phyloP scores from a whole-genome alignment of 768 basidiomycete species.

The Pleurotus tuber-regium region DNA sequence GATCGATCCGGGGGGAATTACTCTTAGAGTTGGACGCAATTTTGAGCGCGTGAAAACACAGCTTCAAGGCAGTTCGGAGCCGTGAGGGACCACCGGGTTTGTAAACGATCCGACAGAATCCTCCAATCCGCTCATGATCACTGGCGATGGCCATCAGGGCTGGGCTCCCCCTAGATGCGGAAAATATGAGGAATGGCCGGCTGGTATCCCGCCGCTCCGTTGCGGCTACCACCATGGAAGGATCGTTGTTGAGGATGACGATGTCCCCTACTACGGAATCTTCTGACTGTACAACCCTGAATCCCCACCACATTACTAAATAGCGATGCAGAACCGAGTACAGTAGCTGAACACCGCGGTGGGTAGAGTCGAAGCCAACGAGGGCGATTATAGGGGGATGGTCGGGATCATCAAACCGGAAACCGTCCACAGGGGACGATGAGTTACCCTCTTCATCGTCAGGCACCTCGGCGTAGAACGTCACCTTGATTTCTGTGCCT shows the following conservation, averaged over 20 bases:
- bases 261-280: conserved; percentile 60
- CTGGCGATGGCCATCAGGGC: conserved; percentile 58
- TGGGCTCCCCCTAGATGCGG: conserved; percentile 66
- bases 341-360: conserved; percentile 69
- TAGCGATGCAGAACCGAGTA: conserved; percentile 61
- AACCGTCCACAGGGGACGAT: conserved; percentile 38
- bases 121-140: conserved; percentile 78
- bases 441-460: conserved; percentile 26
- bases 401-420: conserved; percentile 38
- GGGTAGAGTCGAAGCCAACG: conserved; percentile 64
- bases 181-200: conserved; percentile 75
- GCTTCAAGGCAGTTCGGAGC: conserved; percentile 62
- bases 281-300: conserved; percentile 42
- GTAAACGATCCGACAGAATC: conserved; percentile 84
- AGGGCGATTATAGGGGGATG: conserved; percentile 59
- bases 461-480: conserved; percentile 67
- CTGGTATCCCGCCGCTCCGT: conserved; percentile 53
- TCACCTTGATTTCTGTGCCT: conserved; percentile 90
- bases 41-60: conserved; percentile 54
- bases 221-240: conserved; percentile 52
- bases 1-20: conserved; percentile 16
- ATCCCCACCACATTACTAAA: conserved; percentile 75
- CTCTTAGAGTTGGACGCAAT: conserved; percentile 37
- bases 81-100: conserved; percentile 87
- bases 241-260: conserved; percentile 79